Conservation (phyloP, 495 filamentous ascomycete genomes). For the Penicillium steckii region DNA sequence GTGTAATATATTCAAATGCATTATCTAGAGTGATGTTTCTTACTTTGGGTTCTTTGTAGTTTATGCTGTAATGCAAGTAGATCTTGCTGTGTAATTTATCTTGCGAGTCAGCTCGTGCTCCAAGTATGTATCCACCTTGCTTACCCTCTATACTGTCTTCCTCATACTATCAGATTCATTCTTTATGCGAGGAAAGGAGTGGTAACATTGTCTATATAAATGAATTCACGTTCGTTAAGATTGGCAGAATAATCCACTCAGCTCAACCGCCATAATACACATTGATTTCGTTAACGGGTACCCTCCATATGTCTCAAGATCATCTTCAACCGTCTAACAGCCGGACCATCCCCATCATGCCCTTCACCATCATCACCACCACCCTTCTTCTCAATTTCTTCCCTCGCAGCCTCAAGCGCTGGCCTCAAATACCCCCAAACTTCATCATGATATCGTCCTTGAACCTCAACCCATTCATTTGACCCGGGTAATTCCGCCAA, state of each 20-base stretch:
- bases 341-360: conserved; percentile 35
- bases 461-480: conserved; percentile 58
- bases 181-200: too few relatives aligned
- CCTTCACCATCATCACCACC: conserved; percentile 36
- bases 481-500: conserved; percentile 33
- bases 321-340: conserved; percentile 50
- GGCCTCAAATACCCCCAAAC: conserved; percentile 73
- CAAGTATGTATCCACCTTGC: too few relatives aligned
- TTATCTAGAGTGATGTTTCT: conserved; percentile 8
- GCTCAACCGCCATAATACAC: too few relatives aligned
- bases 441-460: conserved; percentile 69
- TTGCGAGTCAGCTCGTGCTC: too few relatives aligned
- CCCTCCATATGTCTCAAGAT: conserved; percentile 48
- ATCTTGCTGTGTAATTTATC: too few relatives aligned
- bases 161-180: too few relatives aligned
- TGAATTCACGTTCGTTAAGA: too few relatives aligned
- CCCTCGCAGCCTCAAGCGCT: conserved; percentile 59
- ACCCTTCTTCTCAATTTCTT: conserved; percentile 50
- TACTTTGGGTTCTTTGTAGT: neutral
- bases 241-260: too few relatives aligned
- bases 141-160: too few relatives aligned
- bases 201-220: too few relatives aligned
- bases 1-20: conserved; percentile 27
- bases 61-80: neutral
- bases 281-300: conserved; percentile 11